Base-by-base conservation (phyloP, 768 basidiomycete genomes). In the Podaxis rugospora region DNA sequence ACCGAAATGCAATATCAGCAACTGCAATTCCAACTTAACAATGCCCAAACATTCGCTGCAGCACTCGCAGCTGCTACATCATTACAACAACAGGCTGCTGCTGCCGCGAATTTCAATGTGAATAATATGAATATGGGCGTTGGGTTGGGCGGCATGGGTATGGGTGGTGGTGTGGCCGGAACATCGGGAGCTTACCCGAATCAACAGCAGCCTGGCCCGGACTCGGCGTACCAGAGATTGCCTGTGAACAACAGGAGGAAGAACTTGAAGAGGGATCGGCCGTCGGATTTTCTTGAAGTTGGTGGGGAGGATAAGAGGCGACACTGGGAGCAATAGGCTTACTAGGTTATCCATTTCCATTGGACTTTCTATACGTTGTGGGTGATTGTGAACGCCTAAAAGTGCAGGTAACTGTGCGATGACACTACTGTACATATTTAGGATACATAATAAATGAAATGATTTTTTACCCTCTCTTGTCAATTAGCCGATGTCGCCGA, bases 161-260 rank as follows among this genome's bases (percentile, higher is more conserved):
- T 77, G 70, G 69, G 21, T 10, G 52, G 52, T 21, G 27, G 46
- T 40, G 42, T 44, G 2, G 59, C 51, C 35, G 42, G 51, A 3
- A 75, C 49, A 32, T 55, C 51, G 27, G 36, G 35, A 37, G 35
- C 36, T 3, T 61, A 42, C 32, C 59, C 44, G 14, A 55, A 44
- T 23, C 59, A 54, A 21, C 88, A 90, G 67, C 88, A 90, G 70
- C 80, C 82, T 54, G 79, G 80, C 5, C 85, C 86, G 68, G 92
- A 93, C 63, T 93, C 91, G 5, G 89, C 92, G n/a, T 93, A 94
- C 70, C 92, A 94, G 70, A 80, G 92, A 37, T 69, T 92, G 52
- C 92, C 92, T 32, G 74, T 94, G 57, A 93, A 93, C 67, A 92
- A 90, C 67, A 80, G 92, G 61, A 81, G 92, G 56, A 77, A 89